Conservation (phyloP, 306 rosid genomes). For the Aeschynomene evenia region DNA sequence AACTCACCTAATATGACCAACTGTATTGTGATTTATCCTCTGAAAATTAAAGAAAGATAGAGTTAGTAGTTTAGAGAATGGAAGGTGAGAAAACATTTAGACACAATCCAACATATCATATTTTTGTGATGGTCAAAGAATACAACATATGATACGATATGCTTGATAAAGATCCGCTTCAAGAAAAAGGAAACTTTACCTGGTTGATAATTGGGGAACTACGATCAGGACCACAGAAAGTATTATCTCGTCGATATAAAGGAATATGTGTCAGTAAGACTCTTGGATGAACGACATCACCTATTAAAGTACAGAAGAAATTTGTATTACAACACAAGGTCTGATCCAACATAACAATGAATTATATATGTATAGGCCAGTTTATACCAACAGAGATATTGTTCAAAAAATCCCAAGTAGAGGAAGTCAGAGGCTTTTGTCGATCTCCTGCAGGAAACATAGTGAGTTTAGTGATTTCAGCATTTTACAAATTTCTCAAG, state of each 20-base stretch:
- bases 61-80: constrained; percentile 28
- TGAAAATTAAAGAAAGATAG: constrained; percentile 38
- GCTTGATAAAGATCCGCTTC: constrained; percentile 5
- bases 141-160: constrained; percentile 10
- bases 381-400: constrained; percentile 63
- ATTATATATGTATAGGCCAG: constrained; percentile 22
- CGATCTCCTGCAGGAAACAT: constrained; percentile 54
- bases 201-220: constrained; percentile 65
- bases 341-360: constrained; percentile 20
- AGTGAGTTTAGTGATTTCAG: constrained; percentile 19
- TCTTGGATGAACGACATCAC: constrained; percentile 50
- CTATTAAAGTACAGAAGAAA: constrained; percentile 40
- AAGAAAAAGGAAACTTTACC: constrained; percentile 44
- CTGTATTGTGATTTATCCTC: constrained; percentile 41
- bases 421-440: constrained; percentile 49
- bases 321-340: constrained; percentile 14
- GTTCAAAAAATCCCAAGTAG: constrained; percentile 55
- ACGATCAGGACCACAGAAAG: constrained; percentile 68
- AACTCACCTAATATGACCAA: constrained; percentile 52
- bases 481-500: constrained; percentile 14
- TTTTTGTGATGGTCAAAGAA: constrained; percentile 6
- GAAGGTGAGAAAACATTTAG: constrained; percentile 19
- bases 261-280: constrained; percentile 83
- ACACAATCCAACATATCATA: constrained; percentile 16
- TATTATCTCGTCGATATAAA: constrained; percentile 59